These are phyloP conservation scores for Fusarium keratoplasticum DNA, from an alignment of 2,329 filamentous ascomycete species.

Conservation along the genomic window DNA sequence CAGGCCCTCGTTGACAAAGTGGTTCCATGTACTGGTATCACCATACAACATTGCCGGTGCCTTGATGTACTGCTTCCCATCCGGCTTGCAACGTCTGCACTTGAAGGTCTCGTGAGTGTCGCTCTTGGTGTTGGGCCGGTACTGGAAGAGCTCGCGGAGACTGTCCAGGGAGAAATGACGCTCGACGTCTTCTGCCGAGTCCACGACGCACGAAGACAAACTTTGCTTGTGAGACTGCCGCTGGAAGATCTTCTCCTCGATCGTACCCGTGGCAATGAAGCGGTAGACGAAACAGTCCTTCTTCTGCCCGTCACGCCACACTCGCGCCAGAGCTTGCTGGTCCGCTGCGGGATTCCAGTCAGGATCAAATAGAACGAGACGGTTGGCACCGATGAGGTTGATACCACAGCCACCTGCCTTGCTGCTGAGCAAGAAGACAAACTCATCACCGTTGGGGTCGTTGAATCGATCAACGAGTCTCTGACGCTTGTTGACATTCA, in stretches of 20 bases:
- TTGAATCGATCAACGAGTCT: constrained; percentile 99
- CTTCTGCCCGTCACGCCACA: constrained; percentile 99
- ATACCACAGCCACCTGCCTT: constrained; percentile 98
- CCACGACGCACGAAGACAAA: constrained; percentile 94
- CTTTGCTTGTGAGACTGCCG: constrained; percentile 98
- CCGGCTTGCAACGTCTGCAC: constrained; percentile 91
- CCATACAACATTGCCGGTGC: constrained; percentile 96
- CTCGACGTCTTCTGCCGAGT: constrained; percentile 96
- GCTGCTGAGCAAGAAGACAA: constrained; percentile 94
- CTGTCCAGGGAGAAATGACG: constrained; percentile 94
- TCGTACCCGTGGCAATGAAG: constrained; percentile 98
- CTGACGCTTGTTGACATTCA: constrained; percentile 97
- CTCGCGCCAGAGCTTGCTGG: constrained; percentile 94
- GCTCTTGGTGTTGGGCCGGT: constrained; percentile 83
- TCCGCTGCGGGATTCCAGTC: constrained; percentile 99
- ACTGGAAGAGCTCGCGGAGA: constrained; percentile 93
- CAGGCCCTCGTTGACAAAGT: constrained; percentile 87
- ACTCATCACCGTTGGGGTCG: constrained; percentile 88
- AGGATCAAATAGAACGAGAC: constrained; percentile 94
- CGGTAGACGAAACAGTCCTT: constrained; percentile 99
- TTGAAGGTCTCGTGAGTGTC: constrained; percentile 99
- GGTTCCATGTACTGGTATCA: constrained; percentile 99
- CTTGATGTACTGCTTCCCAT: constrained; percentile 89
- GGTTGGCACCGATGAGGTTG: constrained; percentile 94
- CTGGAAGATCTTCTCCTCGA: constrained; percentile 99